Evolutionary conservation across 2,329 filamentous ascomycete species (phyloP), one percentile per base, ranked within the genome.

Genomic region (Anthostomella pinea): DNA sequence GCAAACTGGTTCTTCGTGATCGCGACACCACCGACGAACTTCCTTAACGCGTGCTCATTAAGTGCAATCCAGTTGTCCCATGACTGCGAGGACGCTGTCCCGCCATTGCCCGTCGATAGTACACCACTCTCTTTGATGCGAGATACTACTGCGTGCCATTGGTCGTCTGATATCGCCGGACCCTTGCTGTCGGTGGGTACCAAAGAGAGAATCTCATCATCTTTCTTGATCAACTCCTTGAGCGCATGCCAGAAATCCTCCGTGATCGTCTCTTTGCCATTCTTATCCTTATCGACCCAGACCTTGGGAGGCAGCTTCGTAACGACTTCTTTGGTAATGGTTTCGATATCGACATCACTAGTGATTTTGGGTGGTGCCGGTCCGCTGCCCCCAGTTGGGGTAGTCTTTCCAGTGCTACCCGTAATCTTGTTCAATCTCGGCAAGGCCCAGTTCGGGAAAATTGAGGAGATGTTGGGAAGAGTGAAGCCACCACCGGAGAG

Each of bases 231-330:
- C 38, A 73, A 67, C 35, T 74, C 71, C 16, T 69, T 66, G 7
- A 88, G 57, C 0, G 81, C 83, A 38, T 77, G 67, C 75, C 79
- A 88, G 41, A 88, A 85, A 3, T 79, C 71, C 16, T 76, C 67
- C 0, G 74, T 64, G 11, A 87, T 73, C 15, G 73, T 61, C 0
- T 67, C 59, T 8, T 72, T 68, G 10, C 80, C 81, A 19, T 74
- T 58, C 21, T 64, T 58, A 38, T 72, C 64, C 6, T 69, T 66
- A 10, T 72, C 67, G 46, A 84, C 70, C 41, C 75, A 72, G 4
- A 87, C 64, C 8, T 73, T 49, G 9, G 72, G 66, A 0, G 83
- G 83, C 3, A 87, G 58, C 4, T 73, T 60, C 0, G 62, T 49
- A 30, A 72, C 54, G 3, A 84, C 53, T 4, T 50, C 45, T 4